Evolutionary conservation across 257 asterid genomes (phyloP).

Genomic region (Cynanchum wilfordii): DNA sequence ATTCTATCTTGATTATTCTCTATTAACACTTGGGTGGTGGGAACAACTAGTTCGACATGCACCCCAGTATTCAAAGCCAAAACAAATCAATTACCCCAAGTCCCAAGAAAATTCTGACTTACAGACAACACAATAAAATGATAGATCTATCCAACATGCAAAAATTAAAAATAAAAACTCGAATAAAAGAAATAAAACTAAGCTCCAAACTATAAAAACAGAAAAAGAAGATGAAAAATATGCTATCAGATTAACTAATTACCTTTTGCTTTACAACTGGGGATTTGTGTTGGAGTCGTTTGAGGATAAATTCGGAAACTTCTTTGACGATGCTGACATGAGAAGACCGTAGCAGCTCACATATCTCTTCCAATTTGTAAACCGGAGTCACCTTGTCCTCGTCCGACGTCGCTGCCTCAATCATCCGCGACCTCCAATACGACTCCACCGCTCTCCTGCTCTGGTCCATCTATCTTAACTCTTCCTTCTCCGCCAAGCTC

Average conservation of each 20-base stretch:
- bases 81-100: neutral
- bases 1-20: neutral
- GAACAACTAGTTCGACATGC: constrained; percentile 1
- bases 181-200: neutral
- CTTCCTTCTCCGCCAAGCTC: neutral
- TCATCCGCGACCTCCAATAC: constrained; percentile 83
- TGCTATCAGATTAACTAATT: neutral
- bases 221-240: neutral
- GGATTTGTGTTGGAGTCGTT: constrained; percentile 92
- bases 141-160: neutral
- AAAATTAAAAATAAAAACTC: neutral
- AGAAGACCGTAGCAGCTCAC: constrained; percentile 80
- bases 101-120: neutral
- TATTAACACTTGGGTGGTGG: neutral
- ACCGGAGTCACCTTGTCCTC: constrained; percentile 98
- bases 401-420: constrained; percentile 85
- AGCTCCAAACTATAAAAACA: neutral
- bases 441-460: constrained; percentile 99
- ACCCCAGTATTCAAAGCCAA: neutral
- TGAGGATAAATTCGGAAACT: constrained; percentile 78
- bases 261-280: constrained; percentile 91
- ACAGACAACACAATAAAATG: neutral
- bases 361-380: constrained; percentile 88
- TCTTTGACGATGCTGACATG: constrained; percentile 80
- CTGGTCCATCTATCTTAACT: constrained; percentile 56